phyloP scores from a whole-genome alignment of 306 rosid species.

The Sindora glabra region DNA sequence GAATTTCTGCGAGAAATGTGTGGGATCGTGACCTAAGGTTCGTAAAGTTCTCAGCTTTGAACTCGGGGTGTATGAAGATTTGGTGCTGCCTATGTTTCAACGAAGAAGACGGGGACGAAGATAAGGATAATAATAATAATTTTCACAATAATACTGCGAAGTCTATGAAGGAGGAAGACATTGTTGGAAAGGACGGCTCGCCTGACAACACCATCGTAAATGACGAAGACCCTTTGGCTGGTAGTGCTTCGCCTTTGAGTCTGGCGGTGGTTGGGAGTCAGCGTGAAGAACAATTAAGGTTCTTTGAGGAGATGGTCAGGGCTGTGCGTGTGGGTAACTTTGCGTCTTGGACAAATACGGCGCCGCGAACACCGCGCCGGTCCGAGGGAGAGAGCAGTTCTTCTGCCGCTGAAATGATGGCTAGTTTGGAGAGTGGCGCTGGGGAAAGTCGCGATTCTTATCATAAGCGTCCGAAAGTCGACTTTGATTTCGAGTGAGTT shows the following conservation, averaged over 20 bases:
- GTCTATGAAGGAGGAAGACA: slow-evolving; percentile 32
- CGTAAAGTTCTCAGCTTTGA: slow-evolving; percentile 8
- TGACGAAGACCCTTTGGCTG: slow-evolving; percentile 20
- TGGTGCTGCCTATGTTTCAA: slow-evolving; percentile 59
- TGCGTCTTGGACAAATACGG: slow-evolving; percentile 19
- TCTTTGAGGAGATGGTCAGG: slow-evolving; percentile 38
- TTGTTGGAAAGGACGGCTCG: slow-evolving; percentile 25
- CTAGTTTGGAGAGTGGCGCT: slow-evolving; percentile 3
- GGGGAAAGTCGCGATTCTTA: slow-evolving; percentile 52
- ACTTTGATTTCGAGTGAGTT: slow-evolving; percentile 60
- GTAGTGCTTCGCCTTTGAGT: slow-evolving; percentile 10
- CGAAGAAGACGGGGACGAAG: slow-evolving; percentile 44
- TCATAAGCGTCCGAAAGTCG: slow-evolving; percentile 78
- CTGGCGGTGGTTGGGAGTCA: not conserved
- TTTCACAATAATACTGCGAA: not conserved
- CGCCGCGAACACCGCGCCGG: slow-evolving; percentile 18
- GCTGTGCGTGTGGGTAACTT: slow-evolving; percentile 16
- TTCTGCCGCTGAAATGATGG: slow-evolving; percentile 9
- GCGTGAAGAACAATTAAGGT: slow-evolving; percentile 15
- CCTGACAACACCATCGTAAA: slow-evolving; percentile 16
- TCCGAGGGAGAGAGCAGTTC: slow-evolving; percentile 66
- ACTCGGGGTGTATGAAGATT: slow-evolving; percentile 52
- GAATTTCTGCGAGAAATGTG: slow-evolving; percentile 26
- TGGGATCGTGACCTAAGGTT: slow-evolving; percentile 61
- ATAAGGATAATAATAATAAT: slow-evolving; percentile 21